Evolutionary conservation across 2,329 filamentous ascomycete genomes (phyloP).

Genomic region (Delphinella strobiligena): DNA sequence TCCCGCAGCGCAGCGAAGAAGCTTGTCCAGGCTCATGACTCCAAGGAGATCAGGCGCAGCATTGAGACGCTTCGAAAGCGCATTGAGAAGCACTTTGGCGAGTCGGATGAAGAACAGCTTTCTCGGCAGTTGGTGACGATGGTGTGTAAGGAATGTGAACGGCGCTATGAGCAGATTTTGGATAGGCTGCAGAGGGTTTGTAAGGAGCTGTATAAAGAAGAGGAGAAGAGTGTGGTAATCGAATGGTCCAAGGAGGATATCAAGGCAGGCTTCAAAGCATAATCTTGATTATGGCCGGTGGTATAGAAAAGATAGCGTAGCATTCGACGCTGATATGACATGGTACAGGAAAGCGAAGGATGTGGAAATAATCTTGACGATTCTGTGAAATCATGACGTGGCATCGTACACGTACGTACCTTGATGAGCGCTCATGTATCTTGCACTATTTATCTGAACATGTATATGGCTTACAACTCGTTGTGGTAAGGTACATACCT

Average conservation of each 20-base stretch:
- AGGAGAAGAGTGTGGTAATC: slow-evolving; percentile 31
- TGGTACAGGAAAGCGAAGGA: not conserved
- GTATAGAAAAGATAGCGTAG: no score
- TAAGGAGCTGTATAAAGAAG: slow-evolving; percentile 29
- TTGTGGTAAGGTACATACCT: no score
- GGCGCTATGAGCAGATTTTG: slow-evolving; percentile 40
- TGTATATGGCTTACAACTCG: no score
- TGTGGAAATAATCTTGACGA: not conserved
- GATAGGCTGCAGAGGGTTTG: slow-evolving; percentile 35
- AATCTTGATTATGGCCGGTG: not conserved
- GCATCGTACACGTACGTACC: no score
- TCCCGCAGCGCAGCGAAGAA: slow-evolving; percentile 77
- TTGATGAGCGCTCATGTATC: no score
- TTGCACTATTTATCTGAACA: no score
- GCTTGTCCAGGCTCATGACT: slow-evolving; percentile 66
- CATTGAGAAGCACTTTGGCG: slow-evolving; percentile 94
- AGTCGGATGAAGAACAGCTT: slow-evolving; percentile 59
- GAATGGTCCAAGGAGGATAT: slow-evolving; percentile 24
- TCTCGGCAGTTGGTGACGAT: slow-evolving; percentile 47
- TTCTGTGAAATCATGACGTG: no score
- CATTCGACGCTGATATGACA: no score
- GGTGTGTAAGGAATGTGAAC: slow-evolving; percentile 49
- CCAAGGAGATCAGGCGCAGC: slow-evolving; percentile 77
- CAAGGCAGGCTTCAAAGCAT: slow-evolving; percentile 18
- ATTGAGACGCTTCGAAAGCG: slow-evolving; percentile 80